Conservation (phyloP, 352 stramenopile genomes). For the Phytophthora hibernalis region DNA sequence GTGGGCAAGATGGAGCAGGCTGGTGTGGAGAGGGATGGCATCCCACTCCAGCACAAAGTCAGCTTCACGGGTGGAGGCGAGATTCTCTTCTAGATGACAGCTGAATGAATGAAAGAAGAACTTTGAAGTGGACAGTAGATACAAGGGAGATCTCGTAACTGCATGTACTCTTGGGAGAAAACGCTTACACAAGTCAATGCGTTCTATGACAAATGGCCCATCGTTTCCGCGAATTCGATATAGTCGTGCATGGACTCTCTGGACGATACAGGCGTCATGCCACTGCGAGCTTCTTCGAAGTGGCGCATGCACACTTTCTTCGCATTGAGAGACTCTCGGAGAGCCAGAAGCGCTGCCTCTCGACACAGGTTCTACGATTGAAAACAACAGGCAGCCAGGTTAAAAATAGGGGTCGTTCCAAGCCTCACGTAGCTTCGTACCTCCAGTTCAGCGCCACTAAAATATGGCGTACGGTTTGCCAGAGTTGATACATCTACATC, state of each 20-base stretch:
- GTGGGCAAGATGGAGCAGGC: constrained; percentile 86
- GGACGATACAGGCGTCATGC: constrained; percentile 65
- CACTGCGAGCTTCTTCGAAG: constrained; percentile 59
- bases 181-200: no score
- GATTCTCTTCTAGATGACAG: constrained; percentile 54
- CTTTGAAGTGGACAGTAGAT: not conserved
- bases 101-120: no score
- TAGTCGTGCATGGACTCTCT: constrained; percentile 63
- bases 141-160: not conserved
- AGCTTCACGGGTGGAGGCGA: constrained; percentile 78
- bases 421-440: constrained; percentile 34
- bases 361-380: constrained; percentile 83
- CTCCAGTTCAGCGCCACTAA: constrained; percentile 91
- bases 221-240: constrained; percentile 62
- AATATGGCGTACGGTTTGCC: constrained; percentile 60
- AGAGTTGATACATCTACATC: constrained; percentile 75
- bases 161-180: constrained; percentile 18
- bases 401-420: not conserved
- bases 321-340: constrained; percentile 75
- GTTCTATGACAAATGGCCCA: constrained; percentile 60
- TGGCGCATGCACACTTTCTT: constrained; percentile 62
- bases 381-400: constrained; percentile 16
- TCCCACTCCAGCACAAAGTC: constrained; percentile 78
- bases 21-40: constrained; percentile 67
- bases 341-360: constrained; percentile 75